Base-by-base conservation (phyloP, 2,329 filamentous ascomycete genomes). In the Beauveria sp. region DNA sequence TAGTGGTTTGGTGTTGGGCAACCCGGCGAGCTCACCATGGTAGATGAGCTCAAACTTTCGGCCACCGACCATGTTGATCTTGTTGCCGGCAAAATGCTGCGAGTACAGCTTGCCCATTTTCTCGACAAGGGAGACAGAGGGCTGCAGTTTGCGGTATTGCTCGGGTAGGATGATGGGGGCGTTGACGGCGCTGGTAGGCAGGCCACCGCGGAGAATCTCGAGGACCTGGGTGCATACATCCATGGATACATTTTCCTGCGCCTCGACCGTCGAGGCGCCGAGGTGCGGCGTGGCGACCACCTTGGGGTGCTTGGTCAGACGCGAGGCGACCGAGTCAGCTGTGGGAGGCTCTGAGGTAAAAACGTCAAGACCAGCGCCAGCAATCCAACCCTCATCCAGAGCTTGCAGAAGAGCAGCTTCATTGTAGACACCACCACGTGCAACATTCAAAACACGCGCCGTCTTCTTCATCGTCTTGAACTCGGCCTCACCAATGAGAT, bases 191-290 rank as follows among this genome's bases (percentile, higher is more conserved):
- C 82, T 85, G 1, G 88, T 89, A 0, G 90, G 90, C 1, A 92
- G 78, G 0, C 88, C 87, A 3, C 90, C 90, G 0, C 80, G 78
- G 2, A 94, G 77, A 47, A 93, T 90, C 62, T 87, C 82, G 0
- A 89, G 79, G 14, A 92, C 88, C 73, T 94, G 90, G 40, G 87
- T 86, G 72, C 90, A 93, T 9, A 93, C 90, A 67, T 93, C 90
- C 64, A 92, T 83, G 1, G 87, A 90, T 3, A 92, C 90, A 63
- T 92, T 92, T 69, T 93, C 89, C 71, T 94, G 90, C 0, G 90
- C 90, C 78, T 94, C 90, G 40, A 89, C 81, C 0, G 90, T 94
- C 0, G 86, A 90, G 0, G 90, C 90, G 8, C 90, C 90, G 0
- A 94, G 79, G 71, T 94, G 90, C 1, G 90, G 90, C 8, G 90